Evolutionary conservation across 1,139 yeast genomes (phyloP), one percentile per base, ranked within the genome.

Genomic region (Eremothecium cymbalariae): DNA sequence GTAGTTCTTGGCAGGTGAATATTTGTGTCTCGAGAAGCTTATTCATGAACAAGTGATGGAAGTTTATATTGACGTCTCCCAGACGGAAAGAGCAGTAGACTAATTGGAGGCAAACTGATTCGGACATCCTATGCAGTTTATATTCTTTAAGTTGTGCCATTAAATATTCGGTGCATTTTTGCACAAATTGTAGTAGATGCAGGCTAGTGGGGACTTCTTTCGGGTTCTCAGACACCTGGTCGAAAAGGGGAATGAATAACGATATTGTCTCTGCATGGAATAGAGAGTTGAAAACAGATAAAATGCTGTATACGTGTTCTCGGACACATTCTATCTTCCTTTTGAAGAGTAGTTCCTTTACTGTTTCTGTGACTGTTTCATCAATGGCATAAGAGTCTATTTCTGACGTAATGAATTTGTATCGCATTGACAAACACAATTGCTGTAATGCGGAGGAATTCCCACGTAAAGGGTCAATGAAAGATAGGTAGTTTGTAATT

Each of bases 321-420:
- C 98, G 67, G 42, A 83, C 76, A 4, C 83, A 74, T 55, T 90
- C 97, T 30, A 86, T 70, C 49, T 72, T 79, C 44, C 94, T 64
- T 48, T 86, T 86, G 38, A 86, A 63, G 51, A 78, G 83, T 41
- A 78, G 74, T 42, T 81, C 78, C 37, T 54, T 37, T 46, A 53
- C 28, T 59, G 67, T 47, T 60, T 64, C 44, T 61, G 63, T 32
- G 67, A 67, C 42, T 79, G 61, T 0, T 82, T 86, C 29, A 53
- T 54, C 34, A 77, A 65, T 22, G 11, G 49, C 38, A 33, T 48
- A 53, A 6, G 76, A 70, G 0, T 70, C 64, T 36, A 83, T 61
- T 48, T 85, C 86, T 38, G 62, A 64, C 26, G 64, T 55, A 28
- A 81, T 76, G 50, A 76, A 79, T 40, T 72, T 72, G 56, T 61